Conservation (phyloP, 345 rosid genomes). For the Punica granatum region DNA sequence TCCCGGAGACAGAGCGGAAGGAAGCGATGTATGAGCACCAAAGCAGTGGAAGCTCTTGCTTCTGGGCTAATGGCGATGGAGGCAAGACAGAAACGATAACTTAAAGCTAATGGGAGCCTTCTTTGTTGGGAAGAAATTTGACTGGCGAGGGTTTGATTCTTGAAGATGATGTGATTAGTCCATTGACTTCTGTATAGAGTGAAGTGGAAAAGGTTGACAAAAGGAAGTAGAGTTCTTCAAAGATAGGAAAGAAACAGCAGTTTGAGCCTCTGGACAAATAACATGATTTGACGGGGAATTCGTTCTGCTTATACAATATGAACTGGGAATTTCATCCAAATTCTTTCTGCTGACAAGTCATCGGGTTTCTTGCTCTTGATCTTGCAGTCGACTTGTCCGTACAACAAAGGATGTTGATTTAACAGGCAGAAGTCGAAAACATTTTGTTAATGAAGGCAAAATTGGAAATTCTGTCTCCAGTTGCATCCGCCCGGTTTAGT, state of each 20-base stretch:
- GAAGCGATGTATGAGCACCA: conserved; percentile 38
- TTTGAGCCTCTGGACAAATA: not conserved
- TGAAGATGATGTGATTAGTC: not conserved
- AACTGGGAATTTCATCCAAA: not conserved
- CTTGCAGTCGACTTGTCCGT: not conserved
- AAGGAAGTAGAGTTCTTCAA: not conserved
- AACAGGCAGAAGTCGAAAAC: not conserved
- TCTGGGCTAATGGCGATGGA: conserved; percentile 22
- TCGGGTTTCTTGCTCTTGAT: not conserved
- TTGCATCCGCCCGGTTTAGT: not conserved
- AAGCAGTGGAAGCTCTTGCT: conserved; percentile 54
- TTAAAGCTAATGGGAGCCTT: not conserved
- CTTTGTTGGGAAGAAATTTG: not conserved
- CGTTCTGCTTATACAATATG: not conserved
- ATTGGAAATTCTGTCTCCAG: not conserved
- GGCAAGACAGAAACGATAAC: conserved; percentile 20
- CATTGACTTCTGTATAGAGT: not conserved
- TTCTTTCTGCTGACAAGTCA: not conserved
- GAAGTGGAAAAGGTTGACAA: not conserved
- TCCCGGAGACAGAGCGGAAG: conserved; percentile 42
- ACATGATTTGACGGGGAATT: not conserved
- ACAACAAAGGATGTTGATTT: not conserved
- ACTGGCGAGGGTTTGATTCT: not conserved
- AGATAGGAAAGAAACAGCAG: not conserved
- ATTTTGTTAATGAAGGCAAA: not conserved